phyloP scores from a whole-genome alignment of 2,329 filamentous ascomycete species.

The Venturiaceae sp. region DNA sequence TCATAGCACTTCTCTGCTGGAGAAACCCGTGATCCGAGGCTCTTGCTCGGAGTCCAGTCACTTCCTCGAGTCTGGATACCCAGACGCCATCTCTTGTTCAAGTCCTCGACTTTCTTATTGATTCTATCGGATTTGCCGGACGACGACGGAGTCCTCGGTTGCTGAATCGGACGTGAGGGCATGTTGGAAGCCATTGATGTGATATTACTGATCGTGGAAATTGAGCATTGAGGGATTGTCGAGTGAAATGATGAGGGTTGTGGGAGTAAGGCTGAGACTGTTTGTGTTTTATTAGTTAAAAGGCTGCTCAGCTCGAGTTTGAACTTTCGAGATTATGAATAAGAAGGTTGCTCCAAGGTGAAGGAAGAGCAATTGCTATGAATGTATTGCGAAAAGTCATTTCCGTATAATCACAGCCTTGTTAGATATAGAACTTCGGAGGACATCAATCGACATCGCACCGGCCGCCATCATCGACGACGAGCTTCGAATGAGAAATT shows the following conservation, averaged over 20 bases:
- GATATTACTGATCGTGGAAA: too few species aligned
- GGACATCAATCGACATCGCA: too few species aligned
- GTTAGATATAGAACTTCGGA: background rate
- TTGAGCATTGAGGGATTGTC: background rate
- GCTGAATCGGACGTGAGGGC: background rate
- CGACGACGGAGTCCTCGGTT: background rate
- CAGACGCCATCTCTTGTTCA: background rate
- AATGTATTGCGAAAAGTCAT: too few species aligned
- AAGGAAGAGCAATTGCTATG: too few species aligned
- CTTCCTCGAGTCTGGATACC: background rate
- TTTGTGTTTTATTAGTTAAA: background rate
- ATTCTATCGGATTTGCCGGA: background rate
- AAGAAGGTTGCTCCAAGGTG: background rate
- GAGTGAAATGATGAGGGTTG: background rate
- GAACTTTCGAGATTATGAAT: background rate
- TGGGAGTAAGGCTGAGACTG: background rate
- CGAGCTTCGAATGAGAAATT: too few species aligned
- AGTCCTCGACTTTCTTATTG: background rate
- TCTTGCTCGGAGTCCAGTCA: background rate
- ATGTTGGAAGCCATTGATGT: background rate
- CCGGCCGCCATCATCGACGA: too few species aligned
- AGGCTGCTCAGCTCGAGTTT: background rate
- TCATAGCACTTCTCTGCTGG: constrained; percentile 1
- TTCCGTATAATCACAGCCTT: too few species aligned
- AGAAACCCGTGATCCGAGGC: background rate